Conservation (phyloP, 1,284 basidiomycete genomes). For the Meira nashicola region DNA sequence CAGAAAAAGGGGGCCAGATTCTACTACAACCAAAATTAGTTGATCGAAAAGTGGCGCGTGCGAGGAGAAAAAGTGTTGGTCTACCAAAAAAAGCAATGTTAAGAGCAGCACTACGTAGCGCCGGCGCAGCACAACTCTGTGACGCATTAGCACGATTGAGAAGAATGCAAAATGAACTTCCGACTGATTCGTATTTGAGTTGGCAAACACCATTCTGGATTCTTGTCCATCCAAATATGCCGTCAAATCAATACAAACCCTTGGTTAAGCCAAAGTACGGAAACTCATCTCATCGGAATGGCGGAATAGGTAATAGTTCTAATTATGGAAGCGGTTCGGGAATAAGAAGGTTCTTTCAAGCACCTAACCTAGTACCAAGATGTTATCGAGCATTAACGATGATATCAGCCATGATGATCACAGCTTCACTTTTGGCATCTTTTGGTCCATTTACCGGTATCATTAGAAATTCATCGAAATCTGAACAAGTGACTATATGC, state of each 20-base stretch:
- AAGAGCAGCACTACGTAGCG: too few relatives aligned
- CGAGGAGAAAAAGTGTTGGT: not conserved
- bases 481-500: slow-evolving; percentile 11
- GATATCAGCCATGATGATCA: not conserved
- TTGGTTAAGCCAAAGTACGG: slow-evolving; percentile 3
- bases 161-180: not conserved
- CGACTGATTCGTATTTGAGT: too few relatives aligned
- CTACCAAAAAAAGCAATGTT: too few relatives aligned
- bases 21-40: too few relatives aligned
- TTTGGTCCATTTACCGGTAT: not conserved
- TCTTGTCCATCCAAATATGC: too few relatives aligned
- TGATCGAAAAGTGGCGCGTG: not conserved
- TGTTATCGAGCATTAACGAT: slow-evolving; percentile 11
- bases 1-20: too few relatives aligned
- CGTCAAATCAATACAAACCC: slow-evolving; percentile 14
- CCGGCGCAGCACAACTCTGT: too few relatives aligned
- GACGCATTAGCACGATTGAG: not conserved
- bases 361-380: slow-evolving; percentile 8
- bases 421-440: slow-evolving; percentile 6
- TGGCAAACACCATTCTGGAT: not conserved
- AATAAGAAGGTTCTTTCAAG: not conserved
- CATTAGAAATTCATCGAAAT: not conserved
- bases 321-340: not conserved
- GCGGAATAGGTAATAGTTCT: too few relatives aligned
- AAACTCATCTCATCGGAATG: too few relatives aligned